Conservation (phyloP, 176 grass and related monocot species). For the Aegilops tauschii region DNA sequence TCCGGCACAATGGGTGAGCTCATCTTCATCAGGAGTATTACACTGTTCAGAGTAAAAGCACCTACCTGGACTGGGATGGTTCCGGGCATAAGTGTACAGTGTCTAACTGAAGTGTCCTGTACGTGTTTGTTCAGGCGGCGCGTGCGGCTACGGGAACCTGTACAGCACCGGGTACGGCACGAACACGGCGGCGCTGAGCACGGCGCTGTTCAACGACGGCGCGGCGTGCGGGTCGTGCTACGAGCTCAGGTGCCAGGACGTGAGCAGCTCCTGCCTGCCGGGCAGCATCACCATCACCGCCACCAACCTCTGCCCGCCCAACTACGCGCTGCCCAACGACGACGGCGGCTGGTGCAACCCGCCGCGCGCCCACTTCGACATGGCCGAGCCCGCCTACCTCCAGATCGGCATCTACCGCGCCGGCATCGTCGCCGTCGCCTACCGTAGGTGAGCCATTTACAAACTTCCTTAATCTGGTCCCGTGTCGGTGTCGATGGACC, state of each 20-base stretch:
- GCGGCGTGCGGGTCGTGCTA: slow-evolving; percentile 67
- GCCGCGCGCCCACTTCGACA: slow-evolving; percentile 87
- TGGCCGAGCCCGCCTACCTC: slow-evolving; percentile 83
- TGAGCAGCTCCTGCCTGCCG: slow-evolving; percentile 6
- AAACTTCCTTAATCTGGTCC: background rate
- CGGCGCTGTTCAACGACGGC: slow-evolving; percentile 86
- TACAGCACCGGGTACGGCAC: slow-evolving; percentile 64
- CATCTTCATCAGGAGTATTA: background rate
- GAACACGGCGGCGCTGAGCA: slow-evolving; percentile 92
- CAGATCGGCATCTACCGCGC: background rate
- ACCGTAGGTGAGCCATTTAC: slow-evolving; percentile 48
- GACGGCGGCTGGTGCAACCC: slow-evolving; percentile 96
- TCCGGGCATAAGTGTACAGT: background rate
- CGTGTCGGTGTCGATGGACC: slow-evolving; percentile 17
- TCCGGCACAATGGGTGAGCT: slow-evolving; percentile 82
- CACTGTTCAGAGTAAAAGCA: background rate
- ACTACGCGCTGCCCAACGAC: slow-evolving; percentile 72
- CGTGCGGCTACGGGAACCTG: slow-evolving; percentile 15
- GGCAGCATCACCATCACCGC: background rate
- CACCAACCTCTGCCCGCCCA: background rate
- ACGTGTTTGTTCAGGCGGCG: slow-evolving; percentile 21
- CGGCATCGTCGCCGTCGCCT: slow-evolving; percentile 31
- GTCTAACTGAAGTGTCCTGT: background rate
- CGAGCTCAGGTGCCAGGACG: slow-evolving; percentile 64
- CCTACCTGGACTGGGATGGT: too few relatives aligned